Conservation (phyloP, 305 asterid species). For the Caryopteris hybrid region DNA sequence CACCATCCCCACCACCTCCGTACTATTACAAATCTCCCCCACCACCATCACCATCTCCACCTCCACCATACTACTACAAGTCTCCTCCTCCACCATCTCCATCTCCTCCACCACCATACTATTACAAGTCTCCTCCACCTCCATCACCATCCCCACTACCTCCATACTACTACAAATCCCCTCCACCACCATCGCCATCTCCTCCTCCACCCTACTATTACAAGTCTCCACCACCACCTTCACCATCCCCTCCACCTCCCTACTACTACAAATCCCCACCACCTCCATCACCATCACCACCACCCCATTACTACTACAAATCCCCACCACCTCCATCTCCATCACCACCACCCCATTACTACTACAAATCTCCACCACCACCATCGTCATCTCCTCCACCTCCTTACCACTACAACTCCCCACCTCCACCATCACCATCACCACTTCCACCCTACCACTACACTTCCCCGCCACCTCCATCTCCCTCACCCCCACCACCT, state of each 20-base stretch:
- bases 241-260: conserved; percentile 12
- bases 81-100: conserved; percentile 35
- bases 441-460: conserved; percentile 24
- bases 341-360: conserved; percentile 16
- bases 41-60: conserved; percentile 30
- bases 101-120: conserved; percentile 16
- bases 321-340: conserved; percentile 44
- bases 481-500: conserved; percentile 20
- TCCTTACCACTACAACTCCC: conserved; percentile 16
- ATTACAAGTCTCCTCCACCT: conserved; percentile 27
- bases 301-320: conserved; percentile 30
- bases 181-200: conserved; percentile 24
- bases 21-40: conserved; percentile 30
- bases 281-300: conserved; percentile 35
- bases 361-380: conserved; percentile 39
- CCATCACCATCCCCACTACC: conserved; percentile 12
- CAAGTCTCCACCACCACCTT: conserved; percentile 23
- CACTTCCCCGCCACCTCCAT: conserved; percentile 34
- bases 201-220: conserved; percentile 14
- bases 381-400: conserved; percentile 32
- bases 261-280: conserved; percentile 26
- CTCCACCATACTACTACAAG: conserved; percentile 18
- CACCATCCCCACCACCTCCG: conserved; percentile 16
- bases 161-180: conserved; percentile 9
- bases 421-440: conserved; percentile 25